These are phyloP conservation scores for Tetradesmus obliquus DNA, from an alignment of 139 green algal genomes.

Conservation along the genomic window DNA sequence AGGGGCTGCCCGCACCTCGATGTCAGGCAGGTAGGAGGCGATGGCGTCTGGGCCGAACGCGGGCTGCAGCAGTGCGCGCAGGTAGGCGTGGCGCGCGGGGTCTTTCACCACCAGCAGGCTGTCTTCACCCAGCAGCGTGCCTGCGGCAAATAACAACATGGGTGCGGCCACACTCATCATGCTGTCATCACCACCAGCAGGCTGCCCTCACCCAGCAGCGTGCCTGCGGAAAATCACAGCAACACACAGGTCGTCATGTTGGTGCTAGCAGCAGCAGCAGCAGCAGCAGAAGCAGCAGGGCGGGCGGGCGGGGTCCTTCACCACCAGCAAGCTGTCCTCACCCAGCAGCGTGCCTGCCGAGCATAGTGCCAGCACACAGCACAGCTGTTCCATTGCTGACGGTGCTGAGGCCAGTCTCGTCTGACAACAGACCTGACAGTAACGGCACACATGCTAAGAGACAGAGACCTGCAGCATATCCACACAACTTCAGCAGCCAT, in stretches of 20 bases:
- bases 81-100: not conserved
- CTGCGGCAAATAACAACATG: not conserved
- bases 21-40: not conserved
- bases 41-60: slow-evolving; percentile 19
- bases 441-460: too few species aligned
- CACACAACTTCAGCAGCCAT: too few species aligned
- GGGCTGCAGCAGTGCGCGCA: slow-evolving; percentile 30
- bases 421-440: too few species aligned
- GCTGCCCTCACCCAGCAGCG: slow-evolving; percentile 12
- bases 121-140: slow-evolving; percentile 4
- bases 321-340: slow-evolving; percentile 18
- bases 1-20: not conserved
- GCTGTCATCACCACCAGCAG: slow-evolving; percentile 25
- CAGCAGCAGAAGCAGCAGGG: too few species aligned
- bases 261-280: too few species aligned
- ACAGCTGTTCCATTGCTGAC: too few species aligned
- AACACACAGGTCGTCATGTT: too few species aligned
- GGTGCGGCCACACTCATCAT: too few species aligned
- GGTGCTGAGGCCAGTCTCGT: too few species aligned
- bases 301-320: too few species aligned
- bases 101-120: slow-evolving; percentile 24
- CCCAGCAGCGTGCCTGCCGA: slow-evolving; percentile 8
- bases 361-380: too few species aligned
- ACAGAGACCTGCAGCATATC: too few species aligned
- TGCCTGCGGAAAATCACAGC: not conserved